phyloP scores from a whole-genome alignment of 805 yeast genomes.

The Yarrowia divulgata region DNA sequence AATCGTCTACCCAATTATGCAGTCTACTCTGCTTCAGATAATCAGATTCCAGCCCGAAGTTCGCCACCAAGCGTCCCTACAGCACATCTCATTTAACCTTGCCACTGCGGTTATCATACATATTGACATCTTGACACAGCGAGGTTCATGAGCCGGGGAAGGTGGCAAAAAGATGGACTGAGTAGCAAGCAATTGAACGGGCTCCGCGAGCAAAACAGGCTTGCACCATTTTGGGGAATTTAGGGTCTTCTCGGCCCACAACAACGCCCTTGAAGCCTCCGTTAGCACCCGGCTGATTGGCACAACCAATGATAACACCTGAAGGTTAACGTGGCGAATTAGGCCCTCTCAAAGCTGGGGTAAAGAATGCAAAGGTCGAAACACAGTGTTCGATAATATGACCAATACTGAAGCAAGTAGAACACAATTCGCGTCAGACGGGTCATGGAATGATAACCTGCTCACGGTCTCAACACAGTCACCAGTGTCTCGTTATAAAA shows the following conservation, averaged over 20 bases:
- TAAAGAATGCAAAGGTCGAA: background rate
- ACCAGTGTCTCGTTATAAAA: no score
- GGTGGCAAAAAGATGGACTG: background rate
- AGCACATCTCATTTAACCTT: constrained; percentile 3
- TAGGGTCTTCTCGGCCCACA: background rate
- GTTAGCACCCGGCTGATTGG: background rate
- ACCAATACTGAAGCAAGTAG: no score
- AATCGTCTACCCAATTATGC: background rate
- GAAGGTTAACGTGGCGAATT: constrained; percentile 30
- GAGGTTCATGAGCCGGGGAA: background rate
- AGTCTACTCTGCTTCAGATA: background rate
- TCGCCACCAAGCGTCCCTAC: constrained; percentile 2
- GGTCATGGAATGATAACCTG: no score
- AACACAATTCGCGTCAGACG: no score
- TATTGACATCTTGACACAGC: background rate
- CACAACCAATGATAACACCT: constrained; percentile 18
- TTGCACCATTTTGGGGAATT: no score
- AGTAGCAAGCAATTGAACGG: background rate
- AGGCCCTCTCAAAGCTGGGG: constrained; percentile 20
- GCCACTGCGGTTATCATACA: background rate
- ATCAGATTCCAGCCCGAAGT: background rate
- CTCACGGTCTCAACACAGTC: no score
- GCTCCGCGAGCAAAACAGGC: no score
- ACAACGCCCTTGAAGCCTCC: background rate
- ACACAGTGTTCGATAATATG: background rate